Evolutionary conservation across 225 moss, liverwort and hornwort species (phyloP).

Genomic region (Pseudoscleropodium purum): DNA sequence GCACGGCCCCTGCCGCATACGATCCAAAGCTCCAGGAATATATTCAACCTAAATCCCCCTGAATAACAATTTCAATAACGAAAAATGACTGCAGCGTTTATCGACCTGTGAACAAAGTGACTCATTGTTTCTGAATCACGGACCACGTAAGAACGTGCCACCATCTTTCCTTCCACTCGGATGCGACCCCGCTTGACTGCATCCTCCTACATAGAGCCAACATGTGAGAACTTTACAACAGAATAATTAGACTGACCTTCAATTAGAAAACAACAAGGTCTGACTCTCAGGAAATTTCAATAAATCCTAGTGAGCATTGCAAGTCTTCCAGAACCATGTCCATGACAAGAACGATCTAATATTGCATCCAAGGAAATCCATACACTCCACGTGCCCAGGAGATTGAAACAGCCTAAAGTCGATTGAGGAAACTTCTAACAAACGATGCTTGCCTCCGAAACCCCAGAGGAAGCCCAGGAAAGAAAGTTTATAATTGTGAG

Average conservation of each 20-base stretch:
- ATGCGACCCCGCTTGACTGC: slow-evolving; percentile 82
- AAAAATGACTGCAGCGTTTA: not conserved
- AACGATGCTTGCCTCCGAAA: not conserved
- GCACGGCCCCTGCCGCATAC: not conserved
- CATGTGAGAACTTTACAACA: not conserved
- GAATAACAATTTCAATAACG: not conserved
- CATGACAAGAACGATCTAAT: not conserved
- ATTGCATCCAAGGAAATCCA: not conserved
- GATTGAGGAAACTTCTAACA: not conserved
- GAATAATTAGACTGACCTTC: not conserved
- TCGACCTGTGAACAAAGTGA: slow-evolving; percentile 91
- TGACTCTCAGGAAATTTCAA: not conserved
- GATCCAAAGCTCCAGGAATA: not conserved
- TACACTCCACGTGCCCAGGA: not conserved
- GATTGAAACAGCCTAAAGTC: not conserved
- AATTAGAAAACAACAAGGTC: not conserved
- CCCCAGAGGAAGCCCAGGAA: not conserved
- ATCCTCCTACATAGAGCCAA: slow-evolving; percentile 45
- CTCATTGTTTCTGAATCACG: slow-evolving; percentile 74
- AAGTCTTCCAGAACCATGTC: not conserved
- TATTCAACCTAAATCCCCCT: not conserved
- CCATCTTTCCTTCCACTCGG: slow-evolving; percentile 65
- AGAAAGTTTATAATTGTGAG: not conserved
- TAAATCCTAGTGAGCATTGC: not conserved
- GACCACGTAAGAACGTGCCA: slow-evolving; percentile 50